Evolutionary conservation across 192 early-diverging fungal genomes (phyloP), one percentile per base, ranked within the genome.

Genomic region (Endogone sp.): DNA sequence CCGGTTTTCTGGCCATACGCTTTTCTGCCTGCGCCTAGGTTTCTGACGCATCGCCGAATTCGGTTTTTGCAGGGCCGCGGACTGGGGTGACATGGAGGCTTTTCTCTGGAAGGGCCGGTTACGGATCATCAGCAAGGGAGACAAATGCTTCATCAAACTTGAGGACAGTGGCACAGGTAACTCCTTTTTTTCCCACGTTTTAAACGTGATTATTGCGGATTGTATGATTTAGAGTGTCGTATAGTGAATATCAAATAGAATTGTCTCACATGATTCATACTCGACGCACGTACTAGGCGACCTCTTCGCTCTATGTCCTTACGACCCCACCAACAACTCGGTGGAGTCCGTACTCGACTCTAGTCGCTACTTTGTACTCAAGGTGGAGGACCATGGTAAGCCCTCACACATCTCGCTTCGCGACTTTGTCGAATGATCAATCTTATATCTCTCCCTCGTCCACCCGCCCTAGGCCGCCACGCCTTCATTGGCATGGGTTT

Each of bases 401-500:
- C 49, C 8, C 16, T 25, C 30, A 3, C 29, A 54, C 23, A 54
- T 4, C 22, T 21, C 56, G 25, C 22, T 63, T 44, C 3, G 3
- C 28, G 27, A 1, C 59, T 22, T 22, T 23, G 6, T 13, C 60
- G 37, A 16, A 49, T 49, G 0, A 49, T 11, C 0, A 6, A 6
- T 16, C 37, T 16, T 49, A 11, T 49, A 6, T 6, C 0, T 49
- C 16, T 49, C 9, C 6, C 1, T 49, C 37, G 16, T 49, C 16
- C 9, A 49, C 6, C 16, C 37, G 16, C 66, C 49, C 55, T 26
- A 85, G 88, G 90, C 20, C 80, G 92, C 16, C 90, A 93, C 73
- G 92, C 93, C 22, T 94, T 89, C 73, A 80, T 96, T 64, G 94
- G 94, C 11, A 76, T 96, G 61, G 94, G 94, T 11, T 96, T 96